Percentiles rank a stretch among this genome's conserved stretches.
phyloP scores from a whole-genome alignment of 306 rosid genomes.

The Dicorynia guianensis region DNA sequence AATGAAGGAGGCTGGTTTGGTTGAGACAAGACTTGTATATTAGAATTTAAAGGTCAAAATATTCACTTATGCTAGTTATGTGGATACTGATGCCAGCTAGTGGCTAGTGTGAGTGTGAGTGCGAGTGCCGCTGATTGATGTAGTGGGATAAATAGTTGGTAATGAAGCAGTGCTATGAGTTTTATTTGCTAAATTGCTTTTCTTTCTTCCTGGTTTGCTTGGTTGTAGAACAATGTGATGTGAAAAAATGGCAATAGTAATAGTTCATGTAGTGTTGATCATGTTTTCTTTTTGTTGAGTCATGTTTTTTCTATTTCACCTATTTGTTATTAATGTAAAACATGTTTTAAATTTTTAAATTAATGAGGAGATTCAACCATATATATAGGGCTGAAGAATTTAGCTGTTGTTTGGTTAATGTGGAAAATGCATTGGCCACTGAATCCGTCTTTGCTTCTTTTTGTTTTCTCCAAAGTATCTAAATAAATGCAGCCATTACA shows the following conservation, averaged over 20 bases:
- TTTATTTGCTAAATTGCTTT: background rate
- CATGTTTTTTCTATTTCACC: background rate
- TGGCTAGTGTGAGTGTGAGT: too few species aligned
- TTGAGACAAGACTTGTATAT: conserved; percentile 10
- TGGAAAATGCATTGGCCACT: background rate
- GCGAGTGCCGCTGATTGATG: conserved; percentile 17
- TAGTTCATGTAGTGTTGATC: too few species aligned
- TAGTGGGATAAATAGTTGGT: conserved; percentile 14
- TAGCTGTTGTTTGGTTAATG: conserved; percentile 10
- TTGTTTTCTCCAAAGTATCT: conserved; percentile 3
- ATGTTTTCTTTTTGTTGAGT: background rate
- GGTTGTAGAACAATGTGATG: background rate
- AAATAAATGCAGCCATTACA: background rate
- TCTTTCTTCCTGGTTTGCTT: background rate
- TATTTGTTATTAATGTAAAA: background rate
- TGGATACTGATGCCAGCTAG: conserved; percentile 2
- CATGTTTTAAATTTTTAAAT: background rate
- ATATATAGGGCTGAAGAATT: background rate
- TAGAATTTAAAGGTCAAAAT: conserved; percentile 21
- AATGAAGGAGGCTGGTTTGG: background rate
- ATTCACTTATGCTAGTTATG: background rate
- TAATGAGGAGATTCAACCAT: background rate
- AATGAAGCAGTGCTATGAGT: conserved; percentile 4
- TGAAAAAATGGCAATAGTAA: background rate
- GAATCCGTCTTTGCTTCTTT: background rate